Evolutionary conservation across 345 rosid genomes (phyloP).

Genomic region (Carallia pectinifolia): DNA sequence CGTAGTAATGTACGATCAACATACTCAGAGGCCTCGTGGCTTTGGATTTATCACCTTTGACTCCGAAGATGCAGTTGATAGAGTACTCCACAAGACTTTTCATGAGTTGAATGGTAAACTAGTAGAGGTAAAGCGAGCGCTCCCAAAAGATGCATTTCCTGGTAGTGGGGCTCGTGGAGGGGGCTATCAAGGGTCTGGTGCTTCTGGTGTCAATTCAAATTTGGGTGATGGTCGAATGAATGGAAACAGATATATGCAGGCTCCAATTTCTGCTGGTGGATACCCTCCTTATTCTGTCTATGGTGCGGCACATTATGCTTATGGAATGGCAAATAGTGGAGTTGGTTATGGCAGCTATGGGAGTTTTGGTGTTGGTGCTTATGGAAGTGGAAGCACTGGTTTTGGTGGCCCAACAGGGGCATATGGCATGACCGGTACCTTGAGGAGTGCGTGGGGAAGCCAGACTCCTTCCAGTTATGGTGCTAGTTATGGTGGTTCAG

Average conservation of each 20-base stretch:
- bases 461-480: conserved; percentile 32
- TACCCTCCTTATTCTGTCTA: conserved; percentile 33
- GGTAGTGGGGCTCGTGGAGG: conserved; percentile 29
- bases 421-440: conserved; percentile 34
- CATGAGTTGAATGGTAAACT: conserved; percentile 41
- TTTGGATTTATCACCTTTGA: conserved; percentile 49
- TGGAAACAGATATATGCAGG: conserved; percentile 35
- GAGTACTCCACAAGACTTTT: conserved; percentile 31
- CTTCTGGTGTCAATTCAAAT: conserved; percentile 11
- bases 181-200: conserved; percentile 29
- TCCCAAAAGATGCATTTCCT: conserved; percentile 36
- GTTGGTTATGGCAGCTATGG: conserved; percentile 36
- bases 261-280: conserved; percentile 28
- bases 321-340: conserved; percentile 33
- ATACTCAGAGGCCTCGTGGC: conserved; percentile 43
- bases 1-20: conserved; percentile 44
- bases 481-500: conserved; percentile 22
- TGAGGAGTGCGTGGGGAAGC: conserved; percentile 28
- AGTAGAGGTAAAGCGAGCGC: conserved; percentile 44
- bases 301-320: conserved; percentile 27
- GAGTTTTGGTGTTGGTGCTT: conserved; percentile 31
- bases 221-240: conserved; percentile 28
- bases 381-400: conserved; percentile 27
- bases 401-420: conserved; percentile 35
- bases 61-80: conserved; percentile 41